phyloP scores from a whole-genome alignment of 768 basidiomycete species.

The Tulasnella sp. region DNA sequence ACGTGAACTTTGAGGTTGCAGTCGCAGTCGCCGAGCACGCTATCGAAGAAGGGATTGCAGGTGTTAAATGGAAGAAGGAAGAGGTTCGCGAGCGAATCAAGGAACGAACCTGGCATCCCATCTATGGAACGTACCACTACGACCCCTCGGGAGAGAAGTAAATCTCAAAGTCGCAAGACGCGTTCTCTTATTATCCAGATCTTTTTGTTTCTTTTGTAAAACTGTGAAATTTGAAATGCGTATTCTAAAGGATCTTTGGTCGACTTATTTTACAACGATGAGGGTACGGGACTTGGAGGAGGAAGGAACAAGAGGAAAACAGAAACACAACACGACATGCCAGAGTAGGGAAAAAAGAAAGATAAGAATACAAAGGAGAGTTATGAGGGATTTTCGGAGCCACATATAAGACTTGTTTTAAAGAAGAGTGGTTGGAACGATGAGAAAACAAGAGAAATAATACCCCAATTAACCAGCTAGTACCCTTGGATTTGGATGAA shows the following conservation, averaged over 20 bases:
- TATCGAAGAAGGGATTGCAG: conserved; percentile 59
- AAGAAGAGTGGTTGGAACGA: neutral
- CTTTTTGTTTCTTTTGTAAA: neutral
- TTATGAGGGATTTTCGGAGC: neutral
- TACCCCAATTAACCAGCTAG: neutral
- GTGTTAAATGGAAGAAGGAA: conserved; percentile 50
- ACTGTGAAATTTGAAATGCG: neutral
- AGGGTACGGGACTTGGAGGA: neutral
- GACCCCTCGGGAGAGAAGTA: conserved; percentile 42
- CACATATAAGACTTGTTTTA: neutral
- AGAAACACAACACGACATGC: neutral
- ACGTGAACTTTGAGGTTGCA: conserved; percentile 72
- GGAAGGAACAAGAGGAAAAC: neutral
- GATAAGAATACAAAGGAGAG: conserved; percentile 4
- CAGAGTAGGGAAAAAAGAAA: neutral
- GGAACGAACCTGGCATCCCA: conserved; percentile 53
- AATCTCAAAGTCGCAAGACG: neutral
- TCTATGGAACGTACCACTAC: conserved; percentile 58
- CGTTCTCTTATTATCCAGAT: neutral
- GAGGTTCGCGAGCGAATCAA: conserved; percentile 48
- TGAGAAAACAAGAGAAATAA: neutral
- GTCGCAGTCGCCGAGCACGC: conserved; percentile 74
- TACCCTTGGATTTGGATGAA: neutral
- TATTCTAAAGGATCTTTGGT: neutral
- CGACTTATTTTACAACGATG: neutral